Percentiles rank a stretch among this genome's conserved stretches.
Conservation (phyloP, 306 rosid species). For the Ammopiptanthus mongolicus region DNA sequence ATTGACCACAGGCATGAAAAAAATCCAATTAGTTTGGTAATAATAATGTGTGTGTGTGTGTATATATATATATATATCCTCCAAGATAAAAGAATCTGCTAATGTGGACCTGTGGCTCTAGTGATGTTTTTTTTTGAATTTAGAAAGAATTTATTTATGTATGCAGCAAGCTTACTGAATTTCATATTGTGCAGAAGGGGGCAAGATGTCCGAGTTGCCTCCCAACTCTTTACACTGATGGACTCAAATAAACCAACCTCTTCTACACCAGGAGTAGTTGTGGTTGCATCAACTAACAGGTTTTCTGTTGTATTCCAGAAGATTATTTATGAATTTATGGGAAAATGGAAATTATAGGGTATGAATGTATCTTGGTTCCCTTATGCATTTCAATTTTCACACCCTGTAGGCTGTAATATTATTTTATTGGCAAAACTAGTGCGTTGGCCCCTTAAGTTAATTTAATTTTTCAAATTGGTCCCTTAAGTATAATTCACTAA, state of each 20-base stretch:
- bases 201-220: constrained; percentile 76
- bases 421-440: too few relatives aligned
- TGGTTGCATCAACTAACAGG: constrained; percentile 97
- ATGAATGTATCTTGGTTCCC: neutral
- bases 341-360: neutral
- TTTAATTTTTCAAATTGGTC: too few relatives aligned
- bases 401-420: neutral
- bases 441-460: too few relatives aligned
- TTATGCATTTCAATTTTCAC: neutral
- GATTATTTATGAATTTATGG: neutral
- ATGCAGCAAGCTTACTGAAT: neutral
- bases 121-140: neutral
- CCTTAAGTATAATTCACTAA: too few relatives aligned
- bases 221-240: constrained; percentile 70
- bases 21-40: neutral
- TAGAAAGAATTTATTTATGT: neutral
- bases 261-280: constrained; percentile 54
- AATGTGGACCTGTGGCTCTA: neutral
- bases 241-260: constrained; percentile 58
- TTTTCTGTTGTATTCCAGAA: constrained; percentile 6
- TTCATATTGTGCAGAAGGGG: constrained; percentile 54
- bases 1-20: neutral
- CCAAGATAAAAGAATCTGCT: neutral
- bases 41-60: too few relatives aligned
- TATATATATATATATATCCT: neutral